Conservation (phyloP, 1,284 basidiomycete species). For the Thecaphora frezii region DNA sequence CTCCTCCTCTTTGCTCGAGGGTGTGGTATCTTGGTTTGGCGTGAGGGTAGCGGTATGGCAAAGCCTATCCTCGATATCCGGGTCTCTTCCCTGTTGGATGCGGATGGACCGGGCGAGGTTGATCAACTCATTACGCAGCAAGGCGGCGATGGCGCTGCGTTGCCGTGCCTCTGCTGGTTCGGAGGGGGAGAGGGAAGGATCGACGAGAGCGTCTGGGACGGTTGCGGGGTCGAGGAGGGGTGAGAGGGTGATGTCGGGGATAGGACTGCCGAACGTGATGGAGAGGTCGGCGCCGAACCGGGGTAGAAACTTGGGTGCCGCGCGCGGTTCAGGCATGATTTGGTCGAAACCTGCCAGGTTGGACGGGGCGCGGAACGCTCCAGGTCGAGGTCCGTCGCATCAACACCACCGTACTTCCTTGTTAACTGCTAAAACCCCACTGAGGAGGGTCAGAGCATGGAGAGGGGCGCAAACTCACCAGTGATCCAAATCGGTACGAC, state of each 20-base stretch:
- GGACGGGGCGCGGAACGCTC: not conserved
- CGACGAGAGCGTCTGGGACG: not conserved
- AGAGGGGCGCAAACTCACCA: conserved; percentile 62
- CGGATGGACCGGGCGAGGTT: not conserved
- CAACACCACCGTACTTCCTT: not conserved
- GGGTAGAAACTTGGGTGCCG: conserved; percentile 44
- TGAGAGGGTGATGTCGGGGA: conserved; percentile 6
- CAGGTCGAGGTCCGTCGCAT: too few species aligned
- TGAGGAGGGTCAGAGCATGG: not conserved
- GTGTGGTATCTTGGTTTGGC: too few species aligned
- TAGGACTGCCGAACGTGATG: conserved; percentile 49
- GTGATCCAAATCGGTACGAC: conserved; percentile 93
- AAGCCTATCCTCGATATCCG: not conserved
- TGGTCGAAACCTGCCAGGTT: conserved; percentile 36
- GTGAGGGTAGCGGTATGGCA: not conserved
- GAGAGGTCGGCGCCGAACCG: conserved; percentile 41
- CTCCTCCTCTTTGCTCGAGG: too few species aligned
- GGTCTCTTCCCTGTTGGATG: not conserved
- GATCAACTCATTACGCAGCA: not conserved
- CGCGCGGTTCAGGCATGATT: conserved; percentile 55
- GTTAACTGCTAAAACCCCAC: too few species aligned
- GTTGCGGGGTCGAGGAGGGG: not conserved
- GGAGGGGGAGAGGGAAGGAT: not conserved
- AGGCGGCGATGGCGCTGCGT: not conserved
- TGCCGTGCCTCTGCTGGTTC: not conserved